A percentile compares a stretch with the other conserved stretches of the same genome.
phyloP scores from a whole-genome alignment of 305 asterid species.

The Rubia balearica region DNA sequence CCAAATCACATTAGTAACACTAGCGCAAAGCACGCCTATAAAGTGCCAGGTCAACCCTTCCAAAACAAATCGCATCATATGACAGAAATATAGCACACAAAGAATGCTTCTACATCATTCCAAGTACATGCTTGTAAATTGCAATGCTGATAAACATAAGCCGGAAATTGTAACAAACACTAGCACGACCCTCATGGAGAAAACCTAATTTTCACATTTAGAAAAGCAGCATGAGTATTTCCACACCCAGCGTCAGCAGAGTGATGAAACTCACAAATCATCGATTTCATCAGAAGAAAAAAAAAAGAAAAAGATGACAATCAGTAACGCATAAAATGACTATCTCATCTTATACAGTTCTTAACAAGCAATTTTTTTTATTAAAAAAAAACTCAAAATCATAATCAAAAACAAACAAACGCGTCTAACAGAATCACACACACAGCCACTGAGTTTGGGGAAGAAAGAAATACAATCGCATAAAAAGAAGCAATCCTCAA shows the following conservation, averaged over 20 bases:
- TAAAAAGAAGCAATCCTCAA: background rate
- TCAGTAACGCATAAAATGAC: background rate
- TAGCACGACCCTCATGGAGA: background rate
- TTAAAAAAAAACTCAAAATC: background rate
- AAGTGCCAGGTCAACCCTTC: background rate
- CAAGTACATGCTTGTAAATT: background rate
- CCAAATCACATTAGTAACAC: background rate
- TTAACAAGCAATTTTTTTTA: background rate
- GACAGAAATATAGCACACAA: background rate
- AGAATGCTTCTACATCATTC: background rate
- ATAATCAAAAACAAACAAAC: background rate
- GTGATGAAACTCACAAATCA: background rate
- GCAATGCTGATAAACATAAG: background rate
- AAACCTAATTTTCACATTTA: background rate
- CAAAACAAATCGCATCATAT: background rate
- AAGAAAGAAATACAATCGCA: background rate
- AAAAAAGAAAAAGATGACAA: background rate
- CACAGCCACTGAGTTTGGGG: constrained; percentile 3
- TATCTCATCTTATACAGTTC: background rate
- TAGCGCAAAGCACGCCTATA: background rate
- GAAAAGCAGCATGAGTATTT: background rate
- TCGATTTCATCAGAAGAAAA: background rate
- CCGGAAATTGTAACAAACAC: background rate
- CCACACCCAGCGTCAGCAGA: background rate
- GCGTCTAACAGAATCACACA: background rate